Conservation (phyloP, 768 basidiomycete genomes). For the Suillus plorans region DNA sequence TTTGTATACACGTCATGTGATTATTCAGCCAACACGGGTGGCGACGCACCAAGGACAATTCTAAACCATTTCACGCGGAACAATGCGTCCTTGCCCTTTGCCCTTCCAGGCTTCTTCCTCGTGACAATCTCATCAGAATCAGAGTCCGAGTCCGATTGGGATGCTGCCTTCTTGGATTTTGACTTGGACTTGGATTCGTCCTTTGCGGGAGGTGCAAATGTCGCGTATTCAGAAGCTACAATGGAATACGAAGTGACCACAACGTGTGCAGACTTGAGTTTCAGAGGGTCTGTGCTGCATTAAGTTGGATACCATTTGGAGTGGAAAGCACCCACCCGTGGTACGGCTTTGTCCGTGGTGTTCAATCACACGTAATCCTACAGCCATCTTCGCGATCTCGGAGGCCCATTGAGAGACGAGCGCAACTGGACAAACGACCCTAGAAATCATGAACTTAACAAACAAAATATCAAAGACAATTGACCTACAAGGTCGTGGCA, state of each 20-base stretch:
- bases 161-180: conserved; percentile 32
- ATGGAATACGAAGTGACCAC: conserved; percentile 89
- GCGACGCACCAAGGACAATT: conserved; percentile 71
- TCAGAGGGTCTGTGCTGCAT: conserved; percentile 47
- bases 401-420: conserved; percentile 90
- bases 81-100: conserved; percentile 59
- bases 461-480: background rate
- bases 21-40: background rate
- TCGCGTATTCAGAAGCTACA: conserved; percentile 74
- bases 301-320: background rate
- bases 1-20: conserved; percentile 22
- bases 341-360: conserved; percentile 83
- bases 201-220: conserved; percentile 49
- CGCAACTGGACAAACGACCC: conserved; percentile 85
- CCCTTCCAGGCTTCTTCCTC: conserved; percentile 28
- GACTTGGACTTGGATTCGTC: conserved; percentile 52
- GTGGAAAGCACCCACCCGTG: conserved; percentile 45
- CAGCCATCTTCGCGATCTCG: conserved; percentile 75
- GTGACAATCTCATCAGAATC: conserved; percentile 44
- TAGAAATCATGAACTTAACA: conserved; percentile 27
- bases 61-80: conserved; percentile 83
- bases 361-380: conserved; percentile 65
- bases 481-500: conserved; percentile 64
- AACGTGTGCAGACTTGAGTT: conserved; percentile 57
- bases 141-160: conserved; percentile 29